Conservation (phyloP, 257 asterid genomes). For the Nicotiana undulata region DNA sequence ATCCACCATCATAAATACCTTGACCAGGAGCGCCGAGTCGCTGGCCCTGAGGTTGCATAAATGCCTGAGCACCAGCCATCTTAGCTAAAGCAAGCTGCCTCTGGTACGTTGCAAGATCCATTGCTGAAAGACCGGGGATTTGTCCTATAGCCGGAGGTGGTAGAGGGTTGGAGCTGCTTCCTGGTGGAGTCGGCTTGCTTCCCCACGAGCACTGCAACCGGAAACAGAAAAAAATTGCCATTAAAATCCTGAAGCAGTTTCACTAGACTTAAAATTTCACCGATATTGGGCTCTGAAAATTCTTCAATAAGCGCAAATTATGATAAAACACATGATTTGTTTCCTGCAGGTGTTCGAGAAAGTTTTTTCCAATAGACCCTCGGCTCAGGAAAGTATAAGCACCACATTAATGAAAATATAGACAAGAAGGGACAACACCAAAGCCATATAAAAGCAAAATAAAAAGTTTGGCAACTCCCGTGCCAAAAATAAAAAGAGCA, state of each 20-base stretch:
- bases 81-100: constrained; percentile 55
- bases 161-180: constrained; percentile 63
- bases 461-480: neutral
- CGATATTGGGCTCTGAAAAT: neutral
- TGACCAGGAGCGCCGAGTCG: constrained; percentile 48
- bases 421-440: too few species aligned
- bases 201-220: constrained; percentile 77
- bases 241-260: neutral
- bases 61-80: constrained; percentile 51
- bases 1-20: constrained; percentile 47
- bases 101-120: constrained; percentile 56
- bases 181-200: constrained; percentile 78
- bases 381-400: too few species aligned
- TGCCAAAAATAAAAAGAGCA: neutral
- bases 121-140: constrained; percentile 44
- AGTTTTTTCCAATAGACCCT: too few species aligned
- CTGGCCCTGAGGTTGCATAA: constrained; percentile 59
- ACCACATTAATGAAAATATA: too few species aligned
- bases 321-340: neutral
- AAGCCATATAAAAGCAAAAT: too few species aligned
- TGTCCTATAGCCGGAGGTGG: constrained; percentile 61
- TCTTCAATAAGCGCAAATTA: neutral
- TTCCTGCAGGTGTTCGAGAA: neutral
- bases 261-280: neutral
- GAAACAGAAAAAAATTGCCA: neutral